Conservation (phyloP, 1,139 yeast genomes). For the Debaryomyces robertsiae region DNA sequence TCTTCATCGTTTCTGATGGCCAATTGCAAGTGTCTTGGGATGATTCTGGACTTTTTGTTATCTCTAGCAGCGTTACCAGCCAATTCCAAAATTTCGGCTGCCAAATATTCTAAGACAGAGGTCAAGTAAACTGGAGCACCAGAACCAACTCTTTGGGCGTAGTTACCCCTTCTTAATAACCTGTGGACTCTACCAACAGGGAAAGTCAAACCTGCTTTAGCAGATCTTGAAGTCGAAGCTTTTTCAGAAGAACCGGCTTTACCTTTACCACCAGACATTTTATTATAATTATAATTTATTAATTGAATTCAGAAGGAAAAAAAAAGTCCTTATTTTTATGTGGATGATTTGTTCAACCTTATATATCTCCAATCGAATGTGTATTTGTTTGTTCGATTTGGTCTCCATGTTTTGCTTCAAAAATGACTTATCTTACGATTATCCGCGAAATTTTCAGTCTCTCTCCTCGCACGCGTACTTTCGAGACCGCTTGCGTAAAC, state of each 20-base stretch:
- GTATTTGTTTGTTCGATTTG: slow-evolving; percentile 2
- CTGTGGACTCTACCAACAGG: slow-evolving; percentile 99
- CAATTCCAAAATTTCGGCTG: slow-evolving; percentile 96
- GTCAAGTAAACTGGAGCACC: slow-evolving; percentile 97
- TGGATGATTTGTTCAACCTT: slow-evolving; percentile 4
- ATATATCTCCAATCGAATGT: slow-evolving; percentile 3
- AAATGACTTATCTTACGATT: slow-evolving; percentile 2
- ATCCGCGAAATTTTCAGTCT: slow-evolving; percentile 4
- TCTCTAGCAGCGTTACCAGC: slow-evolving; percentile 99
- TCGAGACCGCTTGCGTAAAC: slow-evolving; percentile 4
- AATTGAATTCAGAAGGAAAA: not conserved
- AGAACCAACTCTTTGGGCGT: slow-evolving; percentile 98
- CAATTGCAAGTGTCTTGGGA: slow-evolving; percentile 97
- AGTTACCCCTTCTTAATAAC: slow-evolving; percentile 95
- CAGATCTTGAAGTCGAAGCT: slow-evolving; percentile 96
- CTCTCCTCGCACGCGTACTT: slow-evolving; percentile 4
- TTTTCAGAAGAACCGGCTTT: slow-evolving; percentile 92
- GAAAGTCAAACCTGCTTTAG: slow-evolving; percentile 98
- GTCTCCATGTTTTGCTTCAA: not conserved
- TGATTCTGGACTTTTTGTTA: slow-evolving; percentile 96
- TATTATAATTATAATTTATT: slow-evolving; percentile 3
- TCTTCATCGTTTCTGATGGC: slow-evolving; percentile 99
- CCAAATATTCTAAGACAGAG: slow-evolving; percentile 92
- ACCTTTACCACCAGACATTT: slow-evolving; percentile 98
- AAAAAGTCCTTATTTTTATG: not conserved